phyloP scores from a whole-genome alignment of 2,329 filamentous ascomycete genomes.

The Phaeosphaeriaceae sp. region DNA sequence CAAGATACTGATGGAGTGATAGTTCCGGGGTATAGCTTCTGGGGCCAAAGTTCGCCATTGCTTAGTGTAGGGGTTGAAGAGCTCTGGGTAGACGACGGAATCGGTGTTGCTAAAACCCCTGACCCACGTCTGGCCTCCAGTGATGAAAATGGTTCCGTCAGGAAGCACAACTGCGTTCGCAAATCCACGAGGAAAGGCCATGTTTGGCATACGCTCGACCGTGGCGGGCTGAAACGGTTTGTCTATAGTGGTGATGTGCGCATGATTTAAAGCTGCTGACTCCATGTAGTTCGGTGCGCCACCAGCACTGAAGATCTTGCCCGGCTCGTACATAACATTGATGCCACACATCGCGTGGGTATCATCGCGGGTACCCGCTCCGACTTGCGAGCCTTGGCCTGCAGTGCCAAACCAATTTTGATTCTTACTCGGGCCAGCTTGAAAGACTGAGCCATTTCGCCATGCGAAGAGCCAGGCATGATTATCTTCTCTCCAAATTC shows the following conservation, averaged over 20 bases:
- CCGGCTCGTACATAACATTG: constrained; percentile 63
- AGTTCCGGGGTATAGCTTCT: constrained; percentile 27
- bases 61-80: constrained; percentile 28
- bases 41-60: constrained; percentile 28
- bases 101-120: constrained; percentile 27
- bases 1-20: constrained; percentile 35
- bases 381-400: constrained; percentile 50
- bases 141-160: constrained; percentile 43
- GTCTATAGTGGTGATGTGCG: constrained; percentile 59
- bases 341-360: constrained; percentile 63
- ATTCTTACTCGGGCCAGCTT: constrained; percentile 30
- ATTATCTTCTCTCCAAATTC: constrained; percentile 34
- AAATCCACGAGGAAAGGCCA: constrained; percentile 39
- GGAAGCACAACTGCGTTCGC: constrained; percentile 37
- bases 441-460: constrained; percentile 28
- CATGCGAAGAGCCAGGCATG: constrained; percentile 33
- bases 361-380: constrained; percentile 55
- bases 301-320: constrained; percentile 62
- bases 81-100: constrained; percentile 24
- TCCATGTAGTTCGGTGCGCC: constrained; percentile 57
- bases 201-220: constrained; percentile 27
- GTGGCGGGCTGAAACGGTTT: constrained; percentile 25
- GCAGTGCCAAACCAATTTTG: constrained; percentile 61
- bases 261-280: constrained; percentile 51
- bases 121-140: constrained; percentile 31